A percentile compares a stretch with the other conserved stretches of the same genome.
These are phyloP conservation scores for Eimeria tenella DNA, from an alignment of 169 alveolate genomes.

Conservation along the genomic window DNA sequence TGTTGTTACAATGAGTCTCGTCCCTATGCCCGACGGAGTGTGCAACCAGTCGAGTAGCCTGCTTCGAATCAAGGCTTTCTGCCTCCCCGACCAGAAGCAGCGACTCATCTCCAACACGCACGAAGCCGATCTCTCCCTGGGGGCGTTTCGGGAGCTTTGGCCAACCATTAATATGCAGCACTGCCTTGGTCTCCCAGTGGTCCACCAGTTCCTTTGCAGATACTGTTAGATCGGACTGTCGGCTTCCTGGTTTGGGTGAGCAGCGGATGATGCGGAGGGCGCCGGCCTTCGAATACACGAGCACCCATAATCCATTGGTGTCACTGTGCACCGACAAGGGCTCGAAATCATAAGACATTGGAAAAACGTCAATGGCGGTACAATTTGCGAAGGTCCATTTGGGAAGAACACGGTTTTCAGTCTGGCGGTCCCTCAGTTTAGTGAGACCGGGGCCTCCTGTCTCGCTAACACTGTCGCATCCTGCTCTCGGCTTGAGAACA, in stretches of 20 bases:
- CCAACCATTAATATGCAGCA: neutral
- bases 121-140: conserved; percentile 12
- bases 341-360: neutral
- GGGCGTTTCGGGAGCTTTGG: neutral
- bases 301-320: conserved; percentile 1
- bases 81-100: conserved; percentile 11
- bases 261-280: neutral
- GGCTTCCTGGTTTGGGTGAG: neutral
- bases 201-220: neutral
- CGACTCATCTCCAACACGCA: neutral
- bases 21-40: neutral
- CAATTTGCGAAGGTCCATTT: conserved; percentile 45
- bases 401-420: neutral
- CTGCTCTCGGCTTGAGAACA: no score
- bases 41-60: conserved; percentile 26
- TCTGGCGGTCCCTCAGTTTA: no score
- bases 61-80: neutral
- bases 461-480: no score
- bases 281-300: neutral
- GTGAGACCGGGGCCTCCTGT: no score
- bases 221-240: neutral
- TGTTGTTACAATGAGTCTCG: neutral
- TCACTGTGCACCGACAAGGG: neutral
- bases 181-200: neutral
- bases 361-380: neutral